Base-by-base conservation (phyloP, 345 rosid species). In the Mangifera indica region DNA sequence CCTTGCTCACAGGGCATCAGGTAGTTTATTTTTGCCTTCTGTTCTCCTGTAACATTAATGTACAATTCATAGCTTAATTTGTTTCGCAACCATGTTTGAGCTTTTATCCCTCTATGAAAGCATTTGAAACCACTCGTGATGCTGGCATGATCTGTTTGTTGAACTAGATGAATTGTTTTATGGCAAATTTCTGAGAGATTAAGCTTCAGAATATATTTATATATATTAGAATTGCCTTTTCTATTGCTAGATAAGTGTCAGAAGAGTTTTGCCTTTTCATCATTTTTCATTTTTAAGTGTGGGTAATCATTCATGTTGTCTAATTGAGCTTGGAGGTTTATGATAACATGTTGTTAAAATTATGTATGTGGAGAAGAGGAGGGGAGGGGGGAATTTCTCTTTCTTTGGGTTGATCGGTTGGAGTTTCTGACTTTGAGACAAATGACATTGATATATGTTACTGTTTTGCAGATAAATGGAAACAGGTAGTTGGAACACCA, bases 1-100 rank as follows among this genome's bases (percentile, higher is more conserved):
- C 83, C 98, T 95, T 80, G 91, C 99, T 74, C 88, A 82, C 72
- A 87, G 88, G 71, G 97, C 89, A 60, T 91, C 97, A 83, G 99
- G 99, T 92, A 89, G 32, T 69, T 80, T 60, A 44, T 29, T 64
- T 60, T 57, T 69, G 45, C 62, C 60, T 62, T 58, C 69, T 25
- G 25, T 65, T 66, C 14, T 34, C 29, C 18, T 49, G 42, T 3
- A 9, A 29, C 21, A 5, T 15, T 68, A 13, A 21, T 70, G 59
- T 67, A 37, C 66, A 26, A 49, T 60, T 44, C 48, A 22, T 72
- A 17, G 22, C 64, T 74, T 26, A 56, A 32, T 64, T 42, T 63
- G 51, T 42, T 18, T 40, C 21, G 5, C 49, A 21, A 37, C 53
- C 21, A 56, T 59, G 56, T 45, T 45, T 25, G 56, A 63, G 22